These are phyloP conservation scores for Penicillium sp. DNA, from an alignment of 2,329 filamentous ascomycete genomes.

Conservation along the genomic window DNA sequence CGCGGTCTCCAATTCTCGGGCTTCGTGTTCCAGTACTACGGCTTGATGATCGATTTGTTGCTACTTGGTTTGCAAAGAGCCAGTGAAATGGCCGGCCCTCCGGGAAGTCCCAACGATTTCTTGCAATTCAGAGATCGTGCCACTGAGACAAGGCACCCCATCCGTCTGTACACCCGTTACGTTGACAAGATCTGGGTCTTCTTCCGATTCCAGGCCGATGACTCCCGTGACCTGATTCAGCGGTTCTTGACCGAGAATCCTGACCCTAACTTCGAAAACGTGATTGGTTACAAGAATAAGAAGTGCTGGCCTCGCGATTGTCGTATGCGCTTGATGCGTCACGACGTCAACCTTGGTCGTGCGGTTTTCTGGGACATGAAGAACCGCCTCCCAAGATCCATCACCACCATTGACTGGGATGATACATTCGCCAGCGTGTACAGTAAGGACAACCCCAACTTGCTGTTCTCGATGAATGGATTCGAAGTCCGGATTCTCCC, in stretches of 20 bases:
- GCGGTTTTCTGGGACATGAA: constrained; percentile 99
- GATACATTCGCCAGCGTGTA: constrained; percentile 98
- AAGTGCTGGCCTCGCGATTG: constrained; percentile 99
- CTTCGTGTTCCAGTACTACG: constrained; percentile 99
- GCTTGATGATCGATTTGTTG: constrained; percentile 88
- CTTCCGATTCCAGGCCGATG: constrained; percentile 87
- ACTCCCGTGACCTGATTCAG: constrained; percentile 93
- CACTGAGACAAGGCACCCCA: constrained; percentile 89
- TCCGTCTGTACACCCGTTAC: constrained; percentile 95
- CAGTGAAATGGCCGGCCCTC: constrained; percentile 95
- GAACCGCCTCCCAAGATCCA: constrained; percentile 88
- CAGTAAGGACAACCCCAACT: constrained; percentile 94
- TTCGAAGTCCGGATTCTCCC: constrained; percentile 96
- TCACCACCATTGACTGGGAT: constrained; percentile 98
- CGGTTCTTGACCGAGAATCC: constrained; percentile 97
- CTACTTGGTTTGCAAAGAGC: constrained; percentile 90
- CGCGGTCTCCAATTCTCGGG: constrained; percentile 96
- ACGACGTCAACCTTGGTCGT: constrained; percentile 95
- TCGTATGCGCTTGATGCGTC: constrained; percentile 95
- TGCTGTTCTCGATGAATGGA: constrained; percentile 96
- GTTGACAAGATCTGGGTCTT: constrained; percentile 99
- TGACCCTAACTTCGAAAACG: constrained; percentile 98
- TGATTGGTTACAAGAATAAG: constrained; percentile 98
- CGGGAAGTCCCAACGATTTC: constrained; percentile 94
- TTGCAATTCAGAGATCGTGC: constrained; percentile 92